Evolutionary conservation across 768 basidiomycete genomes (phyloP).

Genomic region (Mrakia gelida): DNA sequence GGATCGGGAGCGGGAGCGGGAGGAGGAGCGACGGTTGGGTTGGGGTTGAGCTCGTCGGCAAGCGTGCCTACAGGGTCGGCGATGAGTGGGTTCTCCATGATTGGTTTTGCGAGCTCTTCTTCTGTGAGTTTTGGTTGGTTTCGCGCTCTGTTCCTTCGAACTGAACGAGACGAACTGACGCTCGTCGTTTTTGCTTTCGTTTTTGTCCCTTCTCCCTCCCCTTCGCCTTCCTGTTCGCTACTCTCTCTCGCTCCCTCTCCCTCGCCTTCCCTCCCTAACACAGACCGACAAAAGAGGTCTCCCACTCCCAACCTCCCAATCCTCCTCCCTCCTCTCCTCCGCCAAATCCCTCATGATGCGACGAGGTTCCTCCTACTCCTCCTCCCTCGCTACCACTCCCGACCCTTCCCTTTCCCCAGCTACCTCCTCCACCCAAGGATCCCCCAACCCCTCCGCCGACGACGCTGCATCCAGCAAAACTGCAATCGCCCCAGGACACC

Average conservation of each 20-base stretch:
- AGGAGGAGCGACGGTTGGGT: conserved; percentile 48
- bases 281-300: conserved; percentile 87
- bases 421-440: conserved; percentile 4
- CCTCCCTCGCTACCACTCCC: conserved; percentile 17
- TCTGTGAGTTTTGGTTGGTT: conserved; percentile 12
- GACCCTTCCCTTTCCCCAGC: conserved; percentile 25
- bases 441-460: background rate
- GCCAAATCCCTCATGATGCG: conserved; percentile 81
- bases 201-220: background rate
- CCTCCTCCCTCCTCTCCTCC: conserved; percentile 54
- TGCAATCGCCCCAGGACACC: background rate
- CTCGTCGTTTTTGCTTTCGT: background rate
- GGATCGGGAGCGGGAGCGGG: conserved; percentile 37
- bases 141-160: background rate
- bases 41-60: conserved; percentile 44
- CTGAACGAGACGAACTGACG: background rate
- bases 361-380: conserved; percentile 72
- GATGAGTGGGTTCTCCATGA: conserved; percentile 30
- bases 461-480: background rate
- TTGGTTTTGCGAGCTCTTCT: conserved; percentile 22
- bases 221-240: background rate
- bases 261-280: background rate
- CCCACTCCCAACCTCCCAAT: conserved; percentile 67
- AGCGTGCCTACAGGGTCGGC: conserved; percentile 9
- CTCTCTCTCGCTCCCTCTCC: background rate